A percentile compares a stretch with the other conserved stretches of the same genome.
These are phyloP conservation scores for Pythium plurisporium DNA, from an alignment of 352 stramenopile species.

Conservation along the genomic window DNA sequence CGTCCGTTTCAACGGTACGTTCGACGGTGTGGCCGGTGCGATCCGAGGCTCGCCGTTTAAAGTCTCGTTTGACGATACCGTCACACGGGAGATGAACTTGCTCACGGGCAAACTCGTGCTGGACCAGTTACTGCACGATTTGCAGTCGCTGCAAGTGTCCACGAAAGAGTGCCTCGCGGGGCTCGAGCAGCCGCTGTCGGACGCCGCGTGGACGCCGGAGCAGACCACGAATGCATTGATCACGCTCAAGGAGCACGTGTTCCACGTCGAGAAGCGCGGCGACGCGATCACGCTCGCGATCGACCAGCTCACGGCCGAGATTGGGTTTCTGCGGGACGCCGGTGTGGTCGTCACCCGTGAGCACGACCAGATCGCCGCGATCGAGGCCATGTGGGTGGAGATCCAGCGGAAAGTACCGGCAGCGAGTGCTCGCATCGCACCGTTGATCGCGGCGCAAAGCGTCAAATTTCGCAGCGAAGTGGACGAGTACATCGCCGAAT, in stretches of 20 bases:
- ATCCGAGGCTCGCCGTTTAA: conserved; percentile 92
- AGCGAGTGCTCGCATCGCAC: conserved; percentile 59
- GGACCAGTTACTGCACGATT: conserved; percentile 61
- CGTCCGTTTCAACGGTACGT: conserved; percentile 92
- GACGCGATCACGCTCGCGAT: conserved; percentile 58
- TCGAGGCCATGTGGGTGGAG: conserved; percentile 62
- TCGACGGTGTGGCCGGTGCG: conserved; percentile 77
- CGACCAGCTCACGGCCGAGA: conserved; percentile 60
- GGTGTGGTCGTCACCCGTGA: conserved; percentile 54
- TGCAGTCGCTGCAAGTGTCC: conserved; percentile 54
- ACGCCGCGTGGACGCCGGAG: conserved; percentile 51
- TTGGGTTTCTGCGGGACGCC: conserved; percentile 59
- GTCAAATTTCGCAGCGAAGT: conserved; percentile 76
- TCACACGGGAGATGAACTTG: conserved; percentile 76
- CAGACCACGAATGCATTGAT: conserved; percentile 64
- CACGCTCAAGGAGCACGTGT: conserved; percentile 72
- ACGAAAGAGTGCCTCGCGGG: conserved; percentile 68
- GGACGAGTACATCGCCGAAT: conserved; percentile 68
- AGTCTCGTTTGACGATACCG: conserved; percentile 68
- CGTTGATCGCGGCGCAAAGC: conserved; percentile 52
- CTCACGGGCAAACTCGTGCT: conserved; percentile 80
- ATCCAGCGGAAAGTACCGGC: conserved; percentile 60
- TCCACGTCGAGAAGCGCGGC: conserved; percentile 70
- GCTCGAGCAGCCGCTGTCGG: conserved; percentile 62
- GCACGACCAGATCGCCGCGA: conserved; percentile 38